Conservation (phyloP, 2,329 filamentous ascomycete genomes). For the Phaeoacremonium minimum region DNA sequence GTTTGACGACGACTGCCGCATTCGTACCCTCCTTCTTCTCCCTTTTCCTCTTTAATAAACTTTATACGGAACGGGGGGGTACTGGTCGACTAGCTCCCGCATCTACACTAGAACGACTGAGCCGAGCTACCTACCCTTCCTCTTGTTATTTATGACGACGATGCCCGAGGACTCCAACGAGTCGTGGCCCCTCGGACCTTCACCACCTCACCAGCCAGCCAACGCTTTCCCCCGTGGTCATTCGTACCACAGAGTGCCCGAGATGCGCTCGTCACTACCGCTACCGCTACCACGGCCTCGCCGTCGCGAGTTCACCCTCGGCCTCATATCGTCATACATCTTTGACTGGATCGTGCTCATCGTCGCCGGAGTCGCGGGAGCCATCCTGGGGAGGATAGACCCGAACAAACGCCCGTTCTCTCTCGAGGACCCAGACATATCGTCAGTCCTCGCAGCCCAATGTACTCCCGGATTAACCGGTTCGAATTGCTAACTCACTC, state of each 20-base stretch:
- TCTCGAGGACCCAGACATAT: slow-evolving; percentile 70
- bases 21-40: too few relatives aligned
- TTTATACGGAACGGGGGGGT: too few relatives aligned
- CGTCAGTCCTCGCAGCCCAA: slow-evolving; percentile 38
- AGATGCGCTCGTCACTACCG: too few relatives aligned
- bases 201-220: neutral
- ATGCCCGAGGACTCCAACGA: too few relatives aligned
- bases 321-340: slow-evolving; percentile 61
- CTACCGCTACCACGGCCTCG: slow-evolving; percentile 3
- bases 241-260: too few relatives aligned
- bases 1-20: too few relatives aligned
- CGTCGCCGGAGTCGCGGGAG: slow-evolving; percentile 54
- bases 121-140: too few relatives aligned
- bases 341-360: slow-evolving; percentile 71
- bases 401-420: slow-evolving; percentile 70
- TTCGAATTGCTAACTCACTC: slow-evolving; percentile 2
- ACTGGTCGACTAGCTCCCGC: too few relatives aligned
- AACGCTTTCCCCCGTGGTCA: neutral
- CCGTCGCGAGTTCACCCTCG: slow-evolving; percentile 17
- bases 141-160: too few relatives aligned
- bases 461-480: neutral
- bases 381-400: slow-evolving; percentile 50
- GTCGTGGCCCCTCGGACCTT: neutral
- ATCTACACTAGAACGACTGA: too few relatives aligned
- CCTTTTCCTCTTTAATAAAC: too few relatives aligned